Base-by-base conservation (phyloP, 306 rosid species). In the Prunus campanulata region DNA sequence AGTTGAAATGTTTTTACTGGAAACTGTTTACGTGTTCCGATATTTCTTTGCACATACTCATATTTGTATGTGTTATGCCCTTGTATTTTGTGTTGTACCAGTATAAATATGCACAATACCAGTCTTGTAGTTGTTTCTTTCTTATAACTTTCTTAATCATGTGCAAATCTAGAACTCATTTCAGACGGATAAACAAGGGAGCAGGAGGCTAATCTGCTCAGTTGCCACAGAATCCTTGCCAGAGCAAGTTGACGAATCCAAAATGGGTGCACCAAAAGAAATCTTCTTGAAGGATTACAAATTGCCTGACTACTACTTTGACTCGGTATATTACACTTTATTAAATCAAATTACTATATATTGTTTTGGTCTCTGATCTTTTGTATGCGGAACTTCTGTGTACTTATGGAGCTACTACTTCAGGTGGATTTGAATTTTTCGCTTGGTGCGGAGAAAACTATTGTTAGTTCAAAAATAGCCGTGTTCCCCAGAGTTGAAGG, bases 221-320 rank as follows among this genome's bases (percentile, higher is more conserved):
- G 96, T 88, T 87, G 90, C 99, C 66, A 86, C 93, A 20, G 93
- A 88, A 78, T 72, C 83, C 29, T 85, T 80, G 71, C 68, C 83
- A 54, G 92, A 87, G 81, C 80, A 87, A 79, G 85, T 74, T 77
- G 97, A 92, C 85, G 92, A 90, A 76, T 76, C 91, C 55, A 74
- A 87, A 76, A 95, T 95, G 99, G 96, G 72, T 79, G 1, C 81
- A 27, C 99, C 96, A 20, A 95, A 78, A 52, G 98, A 95, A 87
- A 89, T 95, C 68, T 89, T 92, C 85, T 88, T 95, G 86, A 92
- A 91, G 85, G 96, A 95, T 74, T 95, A 95, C 82, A 87, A 91
- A 82, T 87, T 25, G 91, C 98, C 99, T 19, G 92, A 95, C 87
- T 89, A 92, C 88, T 92, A 91, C 85, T 92, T 95, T 81, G 97